Conservation (phyloP, 148 eudicot species). For the Mesembryanthemum crystallinum region DNA sequence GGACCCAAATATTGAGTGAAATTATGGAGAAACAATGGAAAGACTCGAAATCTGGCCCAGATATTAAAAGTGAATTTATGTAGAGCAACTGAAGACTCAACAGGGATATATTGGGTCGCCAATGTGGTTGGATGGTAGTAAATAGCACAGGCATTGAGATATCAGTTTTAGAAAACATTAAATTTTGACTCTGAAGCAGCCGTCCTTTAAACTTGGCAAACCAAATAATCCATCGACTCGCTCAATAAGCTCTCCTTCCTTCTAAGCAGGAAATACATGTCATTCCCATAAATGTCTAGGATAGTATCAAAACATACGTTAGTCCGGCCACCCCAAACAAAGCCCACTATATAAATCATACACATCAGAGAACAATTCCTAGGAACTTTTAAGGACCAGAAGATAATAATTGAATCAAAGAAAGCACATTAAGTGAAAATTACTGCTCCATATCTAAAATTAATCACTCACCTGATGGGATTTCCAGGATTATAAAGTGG, state of each 20-base stretch:
- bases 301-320: not conserved
- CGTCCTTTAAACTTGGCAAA: too few species aligned
- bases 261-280: not conserved
- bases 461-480: slow-evolving; percentile 58
- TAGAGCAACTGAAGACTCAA: not conserved
- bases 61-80: not conserved
- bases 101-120: not conserved
- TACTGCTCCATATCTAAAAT: not conserved
- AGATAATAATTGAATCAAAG: not conserved
- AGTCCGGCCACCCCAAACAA: not conserved
- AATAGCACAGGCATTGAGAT: not conserved
- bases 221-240: too few species aligned
- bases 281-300: not conserved
- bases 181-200: too few species aligned
- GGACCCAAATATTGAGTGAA: not conserved
- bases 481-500: slow-evolving; percentile 89
- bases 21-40: not conserved
- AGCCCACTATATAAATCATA: not conserved
- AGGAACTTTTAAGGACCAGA: not conserved
- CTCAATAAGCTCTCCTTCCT: too few species aligned
- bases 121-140: not conserved
- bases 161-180: not conserved
- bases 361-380: not conserved
- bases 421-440: not conserved
- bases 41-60: not conserved